These are phyloP conservation scores for thale cress (Arabidopsis thaliana) DNA, from an alignment of 345 rosid species.

Conservation along the genomic window DNA sequence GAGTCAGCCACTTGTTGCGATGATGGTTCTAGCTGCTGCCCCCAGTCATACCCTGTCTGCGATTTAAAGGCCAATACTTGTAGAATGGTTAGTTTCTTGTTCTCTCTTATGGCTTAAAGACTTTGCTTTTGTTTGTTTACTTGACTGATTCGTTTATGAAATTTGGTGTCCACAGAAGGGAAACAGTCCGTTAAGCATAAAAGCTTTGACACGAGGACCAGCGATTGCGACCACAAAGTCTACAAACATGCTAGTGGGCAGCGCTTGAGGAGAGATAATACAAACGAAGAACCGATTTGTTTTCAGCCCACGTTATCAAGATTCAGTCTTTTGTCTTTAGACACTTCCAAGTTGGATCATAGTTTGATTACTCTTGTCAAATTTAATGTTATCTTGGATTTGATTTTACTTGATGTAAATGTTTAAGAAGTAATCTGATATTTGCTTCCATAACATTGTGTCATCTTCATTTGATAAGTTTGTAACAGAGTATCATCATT, in stretches of 20 bases:
- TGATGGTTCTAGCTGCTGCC: slow-evolving; percentile 82
- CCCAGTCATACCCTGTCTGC: slow-evolving; percentile 75
- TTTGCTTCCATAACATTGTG: neutral
- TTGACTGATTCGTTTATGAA: slow-evolving; percentile 17
- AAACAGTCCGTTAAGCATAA: slow-evolving; percentile 61
- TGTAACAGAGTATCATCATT: slow-evolving; percentile 8
- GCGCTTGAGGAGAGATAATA: slow-evolving; percentile 38
- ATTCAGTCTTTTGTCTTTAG: slow-evolving; percentile 31
- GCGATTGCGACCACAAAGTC: slow-evolving; percentile 50
- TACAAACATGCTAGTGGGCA: slow-evolving; percentile 36
- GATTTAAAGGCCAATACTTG: slow-evolving; percentile 68
- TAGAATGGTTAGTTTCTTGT: slow-evolving; percentile 58
- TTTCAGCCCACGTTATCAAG: slow-evolving; percentile 11
- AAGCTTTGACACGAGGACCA: slow-evolving; percentile 57
- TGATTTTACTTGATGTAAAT: slow-evolving; percentile 32
- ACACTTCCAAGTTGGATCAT: slow-evolving; percentile 33
- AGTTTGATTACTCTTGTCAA: slow-evolving; percentile 10
- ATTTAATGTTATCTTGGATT: slow-evolving; percentile 4
- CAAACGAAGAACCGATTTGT: slow-evolving; percentile 2
- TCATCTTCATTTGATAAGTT: neutral
- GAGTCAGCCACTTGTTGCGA: slow-evolving; percentile 90
- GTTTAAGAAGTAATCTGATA: slow-evolving; percentile 12
- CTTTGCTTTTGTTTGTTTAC: neutral
- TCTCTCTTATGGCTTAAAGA: neutral
- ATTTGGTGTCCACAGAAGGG: slow-evolving; percentile 55